Evolutionary conservation across 306 rosid species (phyloP), one percentile per base, ranked within the genome.

Genomic region (Medicago ruthenica): DNA sequence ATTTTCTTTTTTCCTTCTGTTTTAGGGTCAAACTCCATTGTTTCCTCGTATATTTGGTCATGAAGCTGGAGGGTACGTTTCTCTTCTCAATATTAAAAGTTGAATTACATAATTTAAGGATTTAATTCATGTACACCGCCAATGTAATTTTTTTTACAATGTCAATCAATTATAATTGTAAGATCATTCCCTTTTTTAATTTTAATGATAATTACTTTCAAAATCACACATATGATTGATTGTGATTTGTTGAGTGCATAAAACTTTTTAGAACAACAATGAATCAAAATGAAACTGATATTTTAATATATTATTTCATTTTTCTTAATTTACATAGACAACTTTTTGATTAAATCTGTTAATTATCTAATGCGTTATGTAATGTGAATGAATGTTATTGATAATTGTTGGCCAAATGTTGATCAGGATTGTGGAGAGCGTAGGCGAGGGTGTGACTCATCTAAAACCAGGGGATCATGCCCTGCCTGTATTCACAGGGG

Each of bases 21-120:
- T 84, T 57, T 89, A 93, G 97, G 97, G 97, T 45, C 96, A 91
- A 66, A 77, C 89, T 20, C 97, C 97, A 11, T 7, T 93, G 63
- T 93, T 93, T 71, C 97, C 98, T 84, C 97, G 97, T 73, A 91
- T 93, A 59, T 89, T 87, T 61, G 98, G 98, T 75, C 98, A 93
- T 80, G 98, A 93, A 77, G 97, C 96, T 64, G 93, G 97, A 83
- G 98, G 97, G 97, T 91, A 86, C 58, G 85, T 47, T 78, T 41
- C 74, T 39, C 37, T 67, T 45, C 67, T 44, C 3, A 36, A 36
- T 6, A 57, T 75, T 73, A 40, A 8, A n/a, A 45, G 7, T 4
- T 0, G 12, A 24, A 57, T 68, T 18, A 16, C 36, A 61, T 14
- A 55, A 65, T 27, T 27, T 27, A 27, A 24, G 27, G 27, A 24